Conservation (phyloP, 352 stramenopile species). For the Globisporangium heterothallicum region DNA sequence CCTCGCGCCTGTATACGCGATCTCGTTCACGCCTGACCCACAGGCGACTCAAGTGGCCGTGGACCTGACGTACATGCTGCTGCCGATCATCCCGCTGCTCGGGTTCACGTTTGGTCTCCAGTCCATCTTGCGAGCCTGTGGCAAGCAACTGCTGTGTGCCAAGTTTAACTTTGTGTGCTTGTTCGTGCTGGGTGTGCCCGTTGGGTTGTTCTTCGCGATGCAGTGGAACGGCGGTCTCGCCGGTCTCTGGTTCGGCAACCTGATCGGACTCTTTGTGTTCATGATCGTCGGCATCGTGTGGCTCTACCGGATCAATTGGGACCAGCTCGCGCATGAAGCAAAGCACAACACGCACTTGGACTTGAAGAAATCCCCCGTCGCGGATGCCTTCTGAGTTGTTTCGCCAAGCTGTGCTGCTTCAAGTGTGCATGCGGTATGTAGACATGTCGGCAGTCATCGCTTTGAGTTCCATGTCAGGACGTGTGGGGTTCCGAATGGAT, state of each 20-base stretch:
- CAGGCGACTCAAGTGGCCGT: background rate
- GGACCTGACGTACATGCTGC: constrained; percentile 5
- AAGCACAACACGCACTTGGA: constrained; percentile 10
- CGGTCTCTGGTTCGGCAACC: constrained; percentile 19
- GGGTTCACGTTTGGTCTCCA: constrained; percentile 10
- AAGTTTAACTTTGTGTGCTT: constrained; percentile 14
- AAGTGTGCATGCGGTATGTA: no score
- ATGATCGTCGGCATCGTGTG: constrained; percentile 15
- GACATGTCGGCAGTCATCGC: no score
- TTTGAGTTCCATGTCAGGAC: no score
- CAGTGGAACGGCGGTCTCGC: constrained; percentile 11
- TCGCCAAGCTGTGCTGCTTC: constrained; percentile 12
- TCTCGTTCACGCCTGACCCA: constrained; percentile 12
- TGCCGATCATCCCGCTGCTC: constrained; percentile 8
- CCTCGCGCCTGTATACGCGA: constrained; percentile 7
- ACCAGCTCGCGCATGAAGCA: constrained; percentile 6
- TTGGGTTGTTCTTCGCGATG: constrained; percentile 15
- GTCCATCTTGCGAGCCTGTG: constrained; percentile 13
- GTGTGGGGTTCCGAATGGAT: no score
- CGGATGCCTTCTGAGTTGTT: constrained; percentile 2
- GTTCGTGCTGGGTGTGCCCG: constrained; percentile 15
- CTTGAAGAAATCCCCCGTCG: constrained; percentile 1
- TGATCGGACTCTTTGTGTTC: constrained; percentile 15
- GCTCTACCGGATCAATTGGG: constrained; percentile 11
- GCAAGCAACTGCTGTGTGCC: constrained; percentile 11